Evolutionary conservation across 2,329 filamentous ascomycete species (phyloP).

Genomic region (Phyllosticta capitalensis): DNA sequence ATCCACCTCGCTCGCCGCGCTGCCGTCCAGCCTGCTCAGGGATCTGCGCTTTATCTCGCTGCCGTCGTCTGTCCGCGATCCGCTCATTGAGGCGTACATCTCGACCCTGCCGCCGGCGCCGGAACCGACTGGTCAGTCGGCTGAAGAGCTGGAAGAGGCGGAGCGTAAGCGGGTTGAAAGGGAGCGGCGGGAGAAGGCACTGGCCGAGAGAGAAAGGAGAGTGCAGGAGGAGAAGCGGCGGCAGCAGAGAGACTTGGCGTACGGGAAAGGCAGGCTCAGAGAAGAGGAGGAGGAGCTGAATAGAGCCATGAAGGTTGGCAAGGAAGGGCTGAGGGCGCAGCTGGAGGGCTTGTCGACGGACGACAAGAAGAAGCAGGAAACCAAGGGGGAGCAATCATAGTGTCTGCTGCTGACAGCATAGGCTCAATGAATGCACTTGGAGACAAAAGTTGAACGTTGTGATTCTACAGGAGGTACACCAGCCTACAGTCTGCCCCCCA

Average conservation of each 20-base stretch:
- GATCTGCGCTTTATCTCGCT: constrained; percentile 65
- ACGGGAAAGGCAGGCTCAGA: constrained; percentile 51
- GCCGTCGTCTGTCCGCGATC: constrained; percentile 50
- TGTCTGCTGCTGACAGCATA: neutral
- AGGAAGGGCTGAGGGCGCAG: constrained; percentile 56
- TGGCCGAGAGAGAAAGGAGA: constrained; percentile 53
- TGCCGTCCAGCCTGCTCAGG: constrained; percentile 54
- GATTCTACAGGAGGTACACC: too few species aligned
- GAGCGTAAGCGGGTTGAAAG: constrained; percentile 28
- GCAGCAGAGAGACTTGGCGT: constrained; percentile 50
- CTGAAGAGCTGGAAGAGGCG: constrained; percentile 44
- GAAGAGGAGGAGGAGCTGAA: constrained; percentile 62
- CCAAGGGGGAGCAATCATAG: neutral
- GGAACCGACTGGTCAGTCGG: constrained; percentile 29
- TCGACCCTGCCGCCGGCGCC: constrained; percentile 53
- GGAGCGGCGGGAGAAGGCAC: constrained; percentile 51
- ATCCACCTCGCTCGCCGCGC: constrained; percentile 43
- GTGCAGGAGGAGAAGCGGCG: constrained; percentile 55
- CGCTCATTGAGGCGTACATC: constrained; percentile 57
- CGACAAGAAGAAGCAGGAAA: neutral
- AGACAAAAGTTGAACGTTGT: too few species aligned
- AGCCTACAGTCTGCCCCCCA: too few species aligned
- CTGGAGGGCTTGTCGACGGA: constrained; percentile 23
- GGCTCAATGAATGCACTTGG: too few species aligned
- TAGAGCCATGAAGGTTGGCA: constrained; percentile 58